Base-by-base conservation (phyloP, 805 yeast genomes). In the Zygosaccharomyces rouxii region DNA sequence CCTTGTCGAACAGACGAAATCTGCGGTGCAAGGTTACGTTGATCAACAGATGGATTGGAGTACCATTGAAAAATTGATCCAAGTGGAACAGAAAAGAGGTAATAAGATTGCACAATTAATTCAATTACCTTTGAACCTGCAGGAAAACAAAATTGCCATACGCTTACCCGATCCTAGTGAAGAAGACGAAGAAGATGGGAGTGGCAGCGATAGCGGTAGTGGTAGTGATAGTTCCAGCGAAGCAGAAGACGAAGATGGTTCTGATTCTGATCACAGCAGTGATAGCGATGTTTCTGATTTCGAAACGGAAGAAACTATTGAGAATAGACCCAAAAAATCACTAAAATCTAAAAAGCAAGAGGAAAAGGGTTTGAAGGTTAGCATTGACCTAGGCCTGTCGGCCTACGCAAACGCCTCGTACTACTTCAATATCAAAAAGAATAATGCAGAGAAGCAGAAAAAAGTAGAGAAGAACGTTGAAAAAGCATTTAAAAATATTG, bases 11-110 rank as follows among this genome's bases (percentile, higher is more conserved):
- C 78, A 79, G 14, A 89, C 94, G 42, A 83, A 79, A 50, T 66
- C 62, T 6, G 83, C 86, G 2, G 86, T 92, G 4, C 84, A 83
- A 50, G 70, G 72, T 1, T 68, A 89, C 47, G 53, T 89, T 4
- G 82, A 84, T 48, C 94, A 87, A 60, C 90, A 87, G 54, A 87
- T 89, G 88, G 97, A 92, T 63, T 92, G 99, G 99, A 78, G 79
- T 38, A 84, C 88, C 51, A 90, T 90, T 53, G 96, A 86, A 62
- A 80, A 82, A 53, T 68, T 85, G 49, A 82, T 92, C 44, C 70
- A 76, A 42, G 73, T 81, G 44, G 96, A 92, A 60, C 83, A 87
- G 56, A 66, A 71, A 1, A 77, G 83, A 56, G 83, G 84, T 1
- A 86, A 83, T 56, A 66, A 70, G 4, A 71, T 82, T 48, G 96